These are phyloP conservation scores for Boletus mariae DNA, from an alignment of 1,284 basidiomycete species.

Conservation along the genomic window DNA sequence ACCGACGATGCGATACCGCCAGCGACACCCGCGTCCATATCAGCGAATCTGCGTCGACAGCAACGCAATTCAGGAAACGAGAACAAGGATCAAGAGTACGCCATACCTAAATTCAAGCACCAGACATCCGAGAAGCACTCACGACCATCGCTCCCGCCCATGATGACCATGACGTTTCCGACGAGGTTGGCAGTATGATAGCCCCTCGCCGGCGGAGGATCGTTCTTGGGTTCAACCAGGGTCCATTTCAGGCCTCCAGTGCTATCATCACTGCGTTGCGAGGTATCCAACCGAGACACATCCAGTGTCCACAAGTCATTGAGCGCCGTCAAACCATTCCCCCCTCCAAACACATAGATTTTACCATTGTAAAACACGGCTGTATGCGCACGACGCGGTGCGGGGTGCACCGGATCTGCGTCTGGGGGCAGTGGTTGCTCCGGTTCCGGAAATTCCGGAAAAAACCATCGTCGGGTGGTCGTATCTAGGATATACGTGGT, in stretches of 20 bases:
- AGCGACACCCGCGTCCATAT: conserved; percentile 66
- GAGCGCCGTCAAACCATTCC: conserved; percentile 83
- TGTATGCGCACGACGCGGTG: conserved; percentile 83
- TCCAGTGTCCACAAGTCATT: conserved; percentile 91
- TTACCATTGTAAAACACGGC: conserved; percentile 72
- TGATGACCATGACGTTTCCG: conserved; percentile 78
- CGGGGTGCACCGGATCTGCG: conserved; percentile 38
- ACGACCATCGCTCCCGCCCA: conserved; percentile 78
- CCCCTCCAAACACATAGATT: conserved; percentile 89
- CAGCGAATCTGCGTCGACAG: conserved; percentile 53
- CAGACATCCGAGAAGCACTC: conserved; percentile 86
- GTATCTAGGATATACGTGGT: conserved; percentile 84
- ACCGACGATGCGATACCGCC: conserved; percentile 58
- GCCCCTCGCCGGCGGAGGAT: conserved; percentile 68
- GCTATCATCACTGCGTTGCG: conserved; percentile 13
- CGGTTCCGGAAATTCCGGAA: conserved; percentile 41
- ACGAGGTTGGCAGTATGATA: conserved; percentile 91
- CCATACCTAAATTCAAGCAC: conserved; percentile 80
- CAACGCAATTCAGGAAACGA: conserved; percentile 1
- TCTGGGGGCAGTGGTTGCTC: conserved; percentile 5
- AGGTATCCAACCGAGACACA: conserved; percentile 38
- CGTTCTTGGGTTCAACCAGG: conserved; percentile 47
- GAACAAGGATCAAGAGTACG: background rate
- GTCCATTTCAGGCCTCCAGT: conserved; percentile 59
- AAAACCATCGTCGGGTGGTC: conserved; percentile 61